Conservation (phyloP, 306 rosid species). For the Mucuna pruriens region DNA sequence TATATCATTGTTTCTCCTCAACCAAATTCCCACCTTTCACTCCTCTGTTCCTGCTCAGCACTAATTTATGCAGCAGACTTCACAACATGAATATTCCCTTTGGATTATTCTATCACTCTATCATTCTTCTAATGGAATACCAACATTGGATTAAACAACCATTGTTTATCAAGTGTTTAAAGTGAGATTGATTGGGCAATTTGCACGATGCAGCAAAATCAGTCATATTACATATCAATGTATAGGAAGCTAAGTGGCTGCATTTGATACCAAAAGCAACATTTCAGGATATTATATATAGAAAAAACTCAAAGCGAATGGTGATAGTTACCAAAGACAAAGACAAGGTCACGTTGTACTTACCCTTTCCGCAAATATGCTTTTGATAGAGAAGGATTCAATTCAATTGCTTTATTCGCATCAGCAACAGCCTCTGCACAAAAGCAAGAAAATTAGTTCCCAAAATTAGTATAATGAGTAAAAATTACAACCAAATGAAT, state of each 20-base stretch:
- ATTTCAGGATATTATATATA: neutral
- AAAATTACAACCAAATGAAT: too few relatives aligned
- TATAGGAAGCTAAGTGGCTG: neutral
- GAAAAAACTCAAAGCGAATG: neutral
- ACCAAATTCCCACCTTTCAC: neutral
- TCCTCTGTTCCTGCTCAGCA: neutral
- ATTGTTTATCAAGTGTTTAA: neutral
- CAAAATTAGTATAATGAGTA: neutral
- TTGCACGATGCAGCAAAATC: neutral
- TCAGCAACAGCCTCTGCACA: constrained; percentile 83
- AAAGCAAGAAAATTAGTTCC: constrained; percentile 10
- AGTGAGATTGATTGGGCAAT: neutral
- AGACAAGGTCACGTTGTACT: constrained; percentile 8
- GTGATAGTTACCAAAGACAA: neutral
- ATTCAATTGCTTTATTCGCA: constrained; percentile 83
- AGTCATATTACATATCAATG: neutral
- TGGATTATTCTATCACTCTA: neutral
- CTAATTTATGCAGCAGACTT: neutral
- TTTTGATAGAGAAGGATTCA: constrained; percentile 62
- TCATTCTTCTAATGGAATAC: neutral
- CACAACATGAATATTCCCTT: neutral
- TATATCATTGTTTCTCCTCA: neutral
- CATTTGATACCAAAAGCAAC: neutral
- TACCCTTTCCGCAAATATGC: constrained; percentile 93
- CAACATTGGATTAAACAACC: neutral